A percentile compares a stretch with the other conserved stretches of the same genome.
phyloP scores from a whole-genome alignment of 2,329 filamentous ascomycete genomes.

The Diaporthe australafricana region DNA sequence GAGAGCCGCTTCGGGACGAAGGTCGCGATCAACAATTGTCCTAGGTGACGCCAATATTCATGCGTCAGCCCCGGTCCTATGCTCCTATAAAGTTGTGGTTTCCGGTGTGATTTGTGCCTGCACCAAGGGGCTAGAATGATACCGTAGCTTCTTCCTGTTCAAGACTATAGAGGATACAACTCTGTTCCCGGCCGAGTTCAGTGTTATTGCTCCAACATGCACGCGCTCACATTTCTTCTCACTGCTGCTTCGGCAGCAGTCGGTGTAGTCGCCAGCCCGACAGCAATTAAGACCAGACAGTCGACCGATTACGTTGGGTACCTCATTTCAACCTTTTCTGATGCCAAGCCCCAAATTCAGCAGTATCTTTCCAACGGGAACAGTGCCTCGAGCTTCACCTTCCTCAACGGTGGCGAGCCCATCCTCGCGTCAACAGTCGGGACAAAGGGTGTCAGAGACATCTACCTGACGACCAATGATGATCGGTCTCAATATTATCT shows the following conservation, averaged over 20 bases:
- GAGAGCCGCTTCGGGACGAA: constrained; percentile 15
- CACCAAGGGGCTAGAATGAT: neutral
- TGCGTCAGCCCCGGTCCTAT: neutral
- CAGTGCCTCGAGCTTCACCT: constrained; percentile 46
- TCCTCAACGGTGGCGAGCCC: constrained; percentile 47
- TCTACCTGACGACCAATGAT: constrained; percentile 49
- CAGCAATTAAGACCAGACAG: neutral
- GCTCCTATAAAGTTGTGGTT: neutral
- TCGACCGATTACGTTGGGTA: constrained; percentile 47
- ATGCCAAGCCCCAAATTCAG: constrained; percentile 47
- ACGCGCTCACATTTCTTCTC: neutral
- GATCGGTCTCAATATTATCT: constrained; percentile 49
- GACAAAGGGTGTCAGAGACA: constrained; percentile 49
- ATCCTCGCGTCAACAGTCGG: constrained; percentile 49
- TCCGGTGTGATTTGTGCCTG: neutral
- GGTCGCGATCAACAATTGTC: constrained; percentile 2
- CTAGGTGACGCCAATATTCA: neutral
- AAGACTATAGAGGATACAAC: no score
- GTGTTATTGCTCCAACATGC: neutral
- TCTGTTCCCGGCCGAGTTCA: neutral
- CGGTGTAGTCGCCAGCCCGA: constrained; percentile 3
- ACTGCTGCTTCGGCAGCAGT: constrained; percentile 3
- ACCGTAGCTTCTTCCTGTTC: neutral
- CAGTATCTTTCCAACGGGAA: constrained; percentile 49
- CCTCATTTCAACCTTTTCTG: constrained; percentile 51